phyloP scores from a whole-genome alignment of 2,329 filamentous ascomycete species.

The Diatrype stigma region DNA sequence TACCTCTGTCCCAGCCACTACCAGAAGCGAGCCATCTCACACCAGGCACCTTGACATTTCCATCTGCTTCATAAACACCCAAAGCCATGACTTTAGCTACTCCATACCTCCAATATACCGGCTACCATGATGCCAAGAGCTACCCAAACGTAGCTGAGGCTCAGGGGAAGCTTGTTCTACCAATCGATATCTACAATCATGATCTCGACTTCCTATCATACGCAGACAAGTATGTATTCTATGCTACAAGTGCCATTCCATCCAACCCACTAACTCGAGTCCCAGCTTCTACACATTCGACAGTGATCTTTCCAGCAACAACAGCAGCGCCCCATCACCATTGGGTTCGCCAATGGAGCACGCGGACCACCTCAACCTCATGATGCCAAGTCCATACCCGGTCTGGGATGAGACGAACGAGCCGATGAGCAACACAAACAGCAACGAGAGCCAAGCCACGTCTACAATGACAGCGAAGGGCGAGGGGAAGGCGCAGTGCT shows the following conservation, averaged over 20 bases:
- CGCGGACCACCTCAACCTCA: background rate
- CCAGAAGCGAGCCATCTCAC: background rate
- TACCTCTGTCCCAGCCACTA: background rate
- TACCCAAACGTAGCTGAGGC: background rate
- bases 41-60: background rate
- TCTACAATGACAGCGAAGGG: constrained; percentile 8
- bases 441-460: constrained; percentile 9
- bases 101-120: background rate
- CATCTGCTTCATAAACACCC: background rate
- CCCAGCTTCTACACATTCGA: background rate
- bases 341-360: background rate
- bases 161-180: background rate
- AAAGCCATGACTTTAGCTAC: background rate
- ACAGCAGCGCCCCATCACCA: background rate
- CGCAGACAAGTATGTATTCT: background rate
- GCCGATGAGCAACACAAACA: background rate
- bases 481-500: constrained; percentile 18
- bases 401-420: background rate
- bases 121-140: background rate
- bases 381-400: background rate
- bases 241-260: background rate
- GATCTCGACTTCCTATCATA: background rate
- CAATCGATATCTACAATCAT: background rate
- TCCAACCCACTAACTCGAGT: background rate
- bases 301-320: background rate